These are phyloP conservation scores for Barnettozyma populi DNA, from an alignment of 805 yeast genomes.

Conservation along the genomic window DNA sequence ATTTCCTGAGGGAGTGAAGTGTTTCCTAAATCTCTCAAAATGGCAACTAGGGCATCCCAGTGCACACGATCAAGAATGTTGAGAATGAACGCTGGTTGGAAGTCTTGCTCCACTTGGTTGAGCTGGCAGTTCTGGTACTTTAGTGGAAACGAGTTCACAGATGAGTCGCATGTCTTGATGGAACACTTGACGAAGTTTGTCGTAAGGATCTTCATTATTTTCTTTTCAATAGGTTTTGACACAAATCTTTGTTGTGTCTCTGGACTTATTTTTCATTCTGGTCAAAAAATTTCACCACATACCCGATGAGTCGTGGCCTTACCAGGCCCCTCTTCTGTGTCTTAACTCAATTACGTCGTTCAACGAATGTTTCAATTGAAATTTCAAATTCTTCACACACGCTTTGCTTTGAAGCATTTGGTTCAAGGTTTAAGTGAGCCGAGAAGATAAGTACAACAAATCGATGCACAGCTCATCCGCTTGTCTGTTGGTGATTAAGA, in stretches of 20 bases:
- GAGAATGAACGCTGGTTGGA: slow-evolving; percentile 70
- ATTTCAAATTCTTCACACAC: too few relatives aligned
- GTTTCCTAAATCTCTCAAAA: slow-evolving; percentile 63
- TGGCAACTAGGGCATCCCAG: slow-evolving; percentile 79
- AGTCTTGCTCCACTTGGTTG: slow-evolving; percentile 68
- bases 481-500: slow-evolving; percentile 4
- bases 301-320: not conserved
- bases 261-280: not conserved
- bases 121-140: slow-evolving; percentile 63
- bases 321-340: not conserved
- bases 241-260: not conserved
- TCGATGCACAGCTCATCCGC: not conserved
- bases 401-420: too few relatives aligned
- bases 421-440: too few relatives aligned
- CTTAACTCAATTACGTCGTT: too few relatives aligned
- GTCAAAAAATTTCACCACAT: not conserved
- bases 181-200: slow-evolving; percentile 96
- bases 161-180: slow-evolving; percentile 68
- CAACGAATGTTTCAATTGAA: too few relatives aligned
- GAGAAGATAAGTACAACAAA: not conserved
- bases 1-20: slow-evolving; percentile 50
- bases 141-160: slow-evolving; percentile 78
- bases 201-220: slow-evolving; percentile 82
- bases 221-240: not conserved
- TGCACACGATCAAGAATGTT: slow-evolving; percentile 77